phyloP scores from a whole-genome alignment of 1,139 yeast genomes.

The Chernovozyma aurita region DNA sequence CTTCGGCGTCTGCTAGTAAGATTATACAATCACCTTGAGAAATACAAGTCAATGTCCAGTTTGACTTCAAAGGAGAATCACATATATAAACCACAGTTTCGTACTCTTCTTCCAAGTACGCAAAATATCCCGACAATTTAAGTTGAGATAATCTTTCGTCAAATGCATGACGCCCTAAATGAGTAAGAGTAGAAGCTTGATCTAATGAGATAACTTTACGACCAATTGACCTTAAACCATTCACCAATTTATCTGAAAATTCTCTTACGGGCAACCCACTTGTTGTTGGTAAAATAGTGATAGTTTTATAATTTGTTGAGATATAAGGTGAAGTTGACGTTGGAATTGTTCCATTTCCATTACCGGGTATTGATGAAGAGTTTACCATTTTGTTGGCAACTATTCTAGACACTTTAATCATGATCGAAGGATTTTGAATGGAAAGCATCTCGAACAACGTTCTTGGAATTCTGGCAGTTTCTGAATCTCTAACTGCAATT shows the following conservation, averaged over 20 bases:
- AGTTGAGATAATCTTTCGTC: slow-evolving; percentile 75
- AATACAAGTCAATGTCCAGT: slow-evolving; percentile 91
- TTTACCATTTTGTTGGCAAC: slow-evolving; percentile 66
- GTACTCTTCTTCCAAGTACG: slow-evolving; percentile 85
- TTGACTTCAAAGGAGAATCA: slow-evolving; percentile 76
- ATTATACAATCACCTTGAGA: slow-evolving; percentile 91
- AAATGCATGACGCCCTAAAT: slow-evolving; percentile 89
- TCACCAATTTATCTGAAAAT: slow-evolving; percentile 70
- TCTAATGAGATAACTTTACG: slow-evolving; percentile 73
- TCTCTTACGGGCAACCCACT: slow-evolving; percentile 79
- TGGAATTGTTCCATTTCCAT: slow-evolving; percentile 13
- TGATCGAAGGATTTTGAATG: slow-evolving; percentile 79
- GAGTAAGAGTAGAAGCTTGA: slow-evolving; percentile 74
- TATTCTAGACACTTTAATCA: slow-evolving; percentile 84
- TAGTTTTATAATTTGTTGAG: slow-evolving; percentile 65
- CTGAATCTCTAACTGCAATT: slow-evolving; percentile 90
- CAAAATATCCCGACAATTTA: slow-evolving; percentile 83
- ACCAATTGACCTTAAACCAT: slow-evolving; percentile 69
- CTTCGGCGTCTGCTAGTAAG: slow-evolving; percentile 63
- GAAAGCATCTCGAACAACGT: slow-evolving; percentile 82
- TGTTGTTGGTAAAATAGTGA: slow-evolving; percentile 77
- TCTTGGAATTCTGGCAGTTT: slow-evolving; percentile 88
- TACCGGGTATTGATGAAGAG: neutral
- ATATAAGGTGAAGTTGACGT: slow-evolving; percentile 26
- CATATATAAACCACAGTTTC: slow-evolving; percentile 86